These are phyloP conservation scores for Fusarium floridanum DNA, from an alignment of 2,329 filamentous ascomycete genomes.

Conservation along the genomic window DNA sequence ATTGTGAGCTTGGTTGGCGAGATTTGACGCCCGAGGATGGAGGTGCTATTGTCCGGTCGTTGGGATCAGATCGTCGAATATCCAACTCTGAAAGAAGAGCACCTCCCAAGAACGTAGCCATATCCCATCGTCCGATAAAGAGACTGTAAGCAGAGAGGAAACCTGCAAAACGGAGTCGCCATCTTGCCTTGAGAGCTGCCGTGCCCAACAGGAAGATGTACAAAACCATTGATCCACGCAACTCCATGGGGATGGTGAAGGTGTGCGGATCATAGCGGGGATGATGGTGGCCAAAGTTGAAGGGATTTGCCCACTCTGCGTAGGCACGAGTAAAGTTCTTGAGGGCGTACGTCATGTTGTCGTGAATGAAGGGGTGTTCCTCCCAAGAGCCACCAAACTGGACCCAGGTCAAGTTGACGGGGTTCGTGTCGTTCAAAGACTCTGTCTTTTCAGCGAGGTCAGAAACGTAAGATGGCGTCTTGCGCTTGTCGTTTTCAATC, in stretches of 20 bases:
- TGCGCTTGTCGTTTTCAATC: slow-evolving; percentile 1
- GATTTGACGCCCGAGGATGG: slow-evolving; percentile 25
- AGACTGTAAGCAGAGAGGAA: slow-evolving; percentile 52
- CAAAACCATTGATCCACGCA: slow-evolving; percentile 56
- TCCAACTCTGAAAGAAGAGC: slow-evolving; percentile 54
- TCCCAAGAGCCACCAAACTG: slow-evolving; percentile 58
- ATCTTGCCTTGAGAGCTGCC: slow-evolving; percentile 51
- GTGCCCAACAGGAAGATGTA: slow-evolving; percentile 57
- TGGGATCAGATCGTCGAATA: slow-evolving; percentile 43
- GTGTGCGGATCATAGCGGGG: slow-evolving; percentile 58
- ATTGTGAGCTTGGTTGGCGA: slow-evolving; percentile 23
- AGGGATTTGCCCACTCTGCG: slow-evolving; percentile 57
- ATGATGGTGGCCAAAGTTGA: slow-evolving; percentile 56
- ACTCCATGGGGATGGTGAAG: slow-evolving; percentile 58
- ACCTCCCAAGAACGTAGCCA: slow-evolving; percentile 55
- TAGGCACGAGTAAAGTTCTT: slow-evolving; percentile 55
- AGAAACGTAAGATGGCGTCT: background rate
- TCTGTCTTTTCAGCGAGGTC: slow-evolving; percentile 1
- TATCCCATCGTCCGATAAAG: slow-evolving; percentile 55
- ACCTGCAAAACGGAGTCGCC: slow-evolving; percentile 49
- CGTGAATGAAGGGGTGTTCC: slow-evolving; percentile 56
- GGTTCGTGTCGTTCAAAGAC: slow-evolving; percentile 48
- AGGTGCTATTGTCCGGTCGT: slow-evolving; percentile 23
- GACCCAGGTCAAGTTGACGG: slow-evolving; percentile 50
- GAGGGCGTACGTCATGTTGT: slow-evolving; percentile 54